Conservation (phyloP, 164 flowering plant species). For the Paratinospora sagittata region DNA sequence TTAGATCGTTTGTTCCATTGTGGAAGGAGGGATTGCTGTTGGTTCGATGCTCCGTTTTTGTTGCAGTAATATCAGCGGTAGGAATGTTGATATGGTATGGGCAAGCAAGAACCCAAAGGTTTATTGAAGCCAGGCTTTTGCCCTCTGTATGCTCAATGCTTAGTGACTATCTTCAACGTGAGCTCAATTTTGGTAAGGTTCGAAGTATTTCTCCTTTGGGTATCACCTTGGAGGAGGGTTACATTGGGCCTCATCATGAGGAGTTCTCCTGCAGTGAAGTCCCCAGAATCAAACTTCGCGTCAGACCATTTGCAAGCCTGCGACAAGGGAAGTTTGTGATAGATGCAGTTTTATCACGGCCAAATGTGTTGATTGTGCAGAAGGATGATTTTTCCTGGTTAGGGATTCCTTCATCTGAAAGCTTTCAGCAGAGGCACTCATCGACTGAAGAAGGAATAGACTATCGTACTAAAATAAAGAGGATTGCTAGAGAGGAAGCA, state of each 20-base stretch:
- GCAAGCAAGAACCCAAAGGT: constrained; percentile 52
- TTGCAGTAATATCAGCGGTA: constrained; percentile 70
- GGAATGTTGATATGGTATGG: constrained; percentile 85
- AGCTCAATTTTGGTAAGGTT: constrained; percentile 73
- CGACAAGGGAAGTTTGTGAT: constrained; percentile 90
- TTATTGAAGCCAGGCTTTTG: constrained; percentile 64
- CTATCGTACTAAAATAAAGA: constrained; percentile 74
- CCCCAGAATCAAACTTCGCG: constrained; percentile 62
- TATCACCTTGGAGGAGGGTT: constrained; percentile 79
- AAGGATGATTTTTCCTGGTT: constrained; percentile 88
- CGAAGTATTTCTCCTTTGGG: constrained; percentile 73
- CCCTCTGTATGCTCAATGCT: constrained; percentile 78
- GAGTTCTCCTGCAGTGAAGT: constrained; percentile 92
- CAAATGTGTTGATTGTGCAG: constrained; percentile 67
- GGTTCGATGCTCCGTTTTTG: constrained; percentile 63
- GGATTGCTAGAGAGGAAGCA: constrained; percentile 81
- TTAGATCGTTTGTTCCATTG: constrained; percentile 51
- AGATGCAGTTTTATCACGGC: constrained; percentile 80
- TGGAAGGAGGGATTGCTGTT: constrained; percentile 79
- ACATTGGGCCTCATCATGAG: constrained; percentile 70
- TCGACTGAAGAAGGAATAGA: constrained; percentile 96
- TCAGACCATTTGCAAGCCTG: constrained; percentile 78
- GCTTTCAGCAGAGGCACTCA: constrained; percentile 36
- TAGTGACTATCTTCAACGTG: constrained; percentile 80
- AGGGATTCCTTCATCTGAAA: constrained; percentile 69